Conservation (phyloP, 495 filamentous ascomycete species). For the Penicillium paradoxum region DNA sequence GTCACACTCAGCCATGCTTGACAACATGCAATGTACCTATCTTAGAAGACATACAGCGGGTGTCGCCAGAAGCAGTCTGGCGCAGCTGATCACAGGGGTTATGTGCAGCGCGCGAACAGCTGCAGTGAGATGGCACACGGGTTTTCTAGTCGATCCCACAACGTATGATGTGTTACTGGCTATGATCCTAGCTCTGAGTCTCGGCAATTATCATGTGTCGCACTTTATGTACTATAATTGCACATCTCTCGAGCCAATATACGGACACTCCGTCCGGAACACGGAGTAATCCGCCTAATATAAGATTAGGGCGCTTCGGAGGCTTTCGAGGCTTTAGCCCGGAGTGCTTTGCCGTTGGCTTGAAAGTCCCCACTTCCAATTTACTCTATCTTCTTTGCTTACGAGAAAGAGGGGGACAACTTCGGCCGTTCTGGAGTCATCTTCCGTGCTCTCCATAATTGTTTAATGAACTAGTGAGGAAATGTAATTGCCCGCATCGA, state of each 20-base stretch:
- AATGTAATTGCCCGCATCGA: conserved; percentile 1
- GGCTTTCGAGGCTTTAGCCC: no score
- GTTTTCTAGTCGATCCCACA: background rate
- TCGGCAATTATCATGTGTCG: background rate
- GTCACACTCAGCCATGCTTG: background rate
- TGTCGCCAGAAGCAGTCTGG: conserved; percentile 12
- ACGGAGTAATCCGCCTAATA: no score
- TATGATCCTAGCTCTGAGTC: background rate
- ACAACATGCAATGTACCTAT: background rate
- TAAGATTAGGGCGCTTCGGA: no score
- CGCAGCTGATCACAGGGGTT: conserved; percentile 18
- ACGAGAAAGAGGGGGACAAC: background rate
- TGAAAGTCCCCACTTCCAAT: no score
- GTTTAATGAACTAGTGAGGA: background rate
- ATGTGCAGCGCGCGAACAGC: conserved; percentile 12
- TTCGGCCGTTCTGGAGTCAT: background rate
- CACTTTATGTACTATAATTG: background rate
- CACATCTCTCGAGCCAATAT: background rate
- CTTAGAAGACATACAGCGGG: background rate
- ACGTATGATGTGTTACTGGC: background rate
- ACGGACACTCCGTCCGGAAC: no score
- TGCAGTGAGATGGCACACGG: conserved; percentile 25
- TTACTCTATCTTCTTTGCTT: background rate
- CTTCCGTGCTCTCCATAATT: background rate
- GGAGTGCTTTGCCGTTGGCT: no score